Conservation (phyloP, 768 basidiomycete genomes). For the Russula griseocarnosa region DNA sequence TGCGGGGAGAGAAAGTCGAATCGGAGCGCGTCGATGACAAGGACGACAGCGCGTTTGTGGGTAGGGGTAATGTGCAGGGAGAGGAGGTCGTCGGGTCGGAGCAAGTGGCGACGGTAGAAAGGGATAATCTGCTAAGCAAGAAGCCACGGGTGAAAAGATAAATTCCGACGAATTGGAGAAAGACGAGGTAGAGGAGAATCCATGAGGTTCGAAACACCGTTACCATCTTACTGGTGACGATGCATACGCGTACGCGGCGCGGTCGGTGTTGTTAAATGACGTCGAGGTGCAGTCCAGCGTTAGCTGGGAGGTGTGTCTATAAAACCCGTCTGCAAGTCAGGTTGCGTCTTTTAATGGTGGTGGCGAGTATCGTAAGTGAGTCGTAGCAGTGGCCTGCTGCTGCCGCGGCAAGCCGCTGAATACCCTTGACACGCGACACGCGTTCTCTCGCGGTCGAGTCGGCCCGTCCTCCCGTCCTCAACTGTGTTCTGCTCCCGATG, state of each 20-base stretch:
- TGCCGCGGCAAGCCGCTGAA: no score
- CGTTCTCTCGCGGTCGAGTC: no score
- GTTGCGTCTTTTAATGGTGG: no score
- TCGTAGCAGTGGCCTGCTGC: no score
- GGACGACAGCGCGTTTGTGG: constrained; percentile 73
- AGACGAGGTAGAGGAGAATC: constrained; percentile 54
- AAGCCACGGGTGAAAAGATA: constrained; percentile 92
- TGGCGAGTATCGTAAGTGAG: no score
- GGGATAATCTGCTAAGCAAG: constrained; percentile 72
- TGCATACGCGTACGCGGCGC: no score
- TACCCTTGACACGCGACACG: no score
- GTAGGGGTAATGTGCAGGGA: constrained; percentile 54
- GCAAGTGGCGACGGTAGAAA: constrained; percentile 53
- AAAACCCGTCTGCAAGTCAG: no score
- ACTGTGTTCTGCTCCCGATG: no score
- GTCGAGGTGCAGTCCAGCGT: neutral
- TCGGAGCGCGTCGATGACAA: constrained; percentile 89
- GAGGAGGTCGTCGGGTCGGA: constrained; percentile 28
- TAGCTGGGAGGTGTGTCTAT: no score
- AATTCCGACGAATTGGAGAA: constrained; percentile 72
- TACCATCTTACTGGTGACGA: constrained; percentile 13
- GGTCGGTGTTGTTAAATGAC: neutral
- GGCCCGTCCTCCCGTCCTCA: no score
- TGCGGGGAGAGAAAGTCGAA: constrained; percentile 87
- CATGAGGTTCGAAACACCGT: constrained; percentile 23